Conservation (phyloP, 129 eudicot genomes). For the Kitagawia praeruptora region DNA sequence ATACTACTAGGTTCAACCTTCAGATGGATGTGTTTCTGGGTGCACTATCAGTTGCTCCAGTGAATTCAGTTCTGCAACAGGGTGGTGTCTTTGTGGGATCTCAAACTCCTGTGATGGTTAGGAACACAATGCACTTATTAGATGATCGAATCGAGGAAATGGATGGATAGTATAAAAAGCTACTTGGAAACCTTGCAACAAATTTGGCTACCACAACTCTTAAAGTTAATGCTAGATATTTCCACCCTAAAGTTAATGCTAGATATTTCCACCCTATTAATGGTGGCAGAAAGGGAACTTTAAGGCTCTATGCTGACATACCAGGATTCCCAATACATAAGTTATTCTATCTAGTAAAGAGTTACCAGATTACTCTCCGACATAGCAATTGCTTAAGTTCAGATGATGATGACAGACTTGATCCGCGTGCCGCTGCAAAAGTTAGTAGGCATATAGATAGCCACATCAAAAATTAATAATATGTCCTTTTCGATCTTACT, state of each 20-base stretch:
- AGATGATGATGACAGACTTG: conserved; percentile 52
- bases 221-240: conserved; percentile 39
- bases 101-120: conserved; percentile 36
- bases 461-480: too few species aligned
- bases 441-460: too few species aligned
- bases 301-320: conserved; percentile 28
- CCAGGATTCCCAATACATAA: conserved; percentile 31
- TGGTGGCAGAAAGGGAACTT: conserved; percentile 40
- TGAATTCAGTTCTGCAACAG: conserved; percentile 27
- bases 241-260: too few species aligned
- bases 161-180: conserved; percentile 31
- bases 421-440: conserved; percentile 41
- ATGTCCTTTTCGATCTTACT: too few species aligned
- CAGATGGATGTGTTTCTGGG: conserved; percentile 40
- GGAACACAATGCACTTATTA: conserved; percentile 17
- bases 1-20: conserved; percentile 22
- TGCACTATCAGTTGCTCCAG: conserved; percentile 42
- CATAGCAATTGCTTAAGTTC: conserved; percentile 55
- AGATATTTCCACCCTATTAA: conserved; percentile 61
- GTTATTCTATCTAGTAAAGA: conserved; percentile 34
- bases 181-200: conserved; percentile 55
- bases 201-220: conserved; percentile 44
- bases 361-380: conserved; percentile 33
- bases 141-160: conserved; percentile 39
- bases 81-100: conserved; percentile 49